phyloP scores from a whole-genome alignment of 495 filamentous ascomycete species.

The Lentithecium fluviatile region DNA sequence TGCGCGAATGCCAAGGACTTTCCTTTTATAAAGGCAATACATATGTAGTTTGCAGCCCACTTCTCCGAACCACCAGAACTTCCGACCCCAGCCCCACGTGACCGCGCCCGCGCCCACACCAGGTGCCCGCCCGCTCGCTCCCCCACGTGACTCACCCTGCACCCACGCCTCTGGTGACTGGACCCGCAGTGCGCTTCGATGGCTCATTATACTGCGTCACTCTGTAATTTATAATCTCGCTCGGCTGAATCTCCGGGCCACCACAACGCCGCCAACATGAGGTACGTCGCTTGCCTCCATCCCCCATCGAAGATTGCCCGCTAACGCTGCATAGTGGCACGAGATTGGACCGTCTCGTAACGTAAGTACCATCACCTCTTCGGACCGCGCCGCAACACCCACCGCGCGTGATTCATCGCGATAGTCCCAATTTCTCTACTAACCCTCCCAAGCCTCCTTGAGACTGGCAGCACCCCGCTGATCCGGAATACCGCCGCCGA shows the following conservation, averaged over 20 bases:
- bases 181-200: neutral
- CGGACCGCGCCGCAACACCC: neutral
- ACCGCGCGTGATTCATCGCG: neutral
- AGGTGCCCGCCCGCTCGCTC: neutral
- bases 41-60: neutral
- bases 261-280: constrained; percentile 14
- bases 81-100: neutral
- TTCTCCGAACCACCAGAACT: too few relatives aligned
- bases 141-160: neutral
- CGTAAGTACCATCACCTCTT: constrained; percentile 19
- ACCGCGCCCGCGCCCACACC: neutral
- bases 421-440: neutral
- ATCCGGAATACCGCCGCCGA: constrained; percentile 96
- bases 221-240: constrained; percentile 4
- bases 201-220: neutral
- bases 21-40: neutral
- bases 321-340: constrained; percentile 31
- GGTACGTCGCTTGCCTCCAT: constrained; percentile 13
- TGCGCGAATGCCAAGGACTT: constrained; percentile 3
- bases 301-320: constrained; percentile 15
- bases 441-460: constrained; percentile 66
- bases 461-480: constrained; percentile 90
- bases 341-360: constrained; percentile 33
- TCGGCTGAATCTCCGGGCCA: neutral
- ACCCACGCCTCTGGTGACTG: neutral